Evolutionary conservation across 1,284 basidiomycete genomes (phyloP).

Genomic region (Exobasidium rhododendri): DNA sequence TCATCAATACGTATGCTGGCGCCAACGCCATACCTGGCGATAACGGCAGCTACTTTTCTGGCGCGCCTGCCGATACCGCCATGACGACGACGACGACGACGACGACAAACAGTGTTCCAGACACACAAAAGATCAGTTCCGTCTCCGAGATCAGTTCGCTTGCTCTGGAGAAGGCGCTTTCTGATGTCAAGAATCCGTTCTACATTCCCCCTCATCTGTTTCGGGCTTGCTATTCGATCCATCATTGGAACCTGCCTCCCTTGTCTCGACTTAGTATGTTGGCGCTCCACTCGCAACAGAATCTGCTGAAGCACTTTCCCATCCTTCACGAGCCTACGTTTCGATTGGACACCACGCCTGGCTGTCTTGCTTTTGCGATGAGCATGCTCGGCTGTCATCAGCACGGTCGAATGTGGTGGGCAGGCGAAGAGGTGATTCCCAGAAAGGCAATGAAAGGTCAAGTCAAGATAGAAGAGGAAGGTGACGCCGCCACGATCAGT

Average conservation of each 20-base stretch:
- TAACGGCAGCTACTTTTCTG: slow-evolving; percentile 18
- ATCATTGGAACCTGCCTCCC: slow-evolving; percentile 41
- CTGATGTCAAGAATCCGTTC: slow-evolving; percentile 39
- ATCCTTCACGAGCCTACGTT: slow-evolving; percentile 47
- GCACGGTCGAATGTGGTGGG: slow-evolving; percentile 44
- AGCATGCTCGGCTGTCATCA: slow-evolving; percentile 45
- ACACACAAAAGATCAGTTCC: background rate
- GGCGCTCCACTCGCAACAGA: slow-evolving; percentile 43
- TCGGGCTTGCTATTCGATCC: slow-evolving; percentile 37
- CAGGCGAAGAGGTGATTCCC: slow-evolving; percentile 41
- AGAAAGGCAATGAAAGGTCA: slow-evolving; percentile 15
- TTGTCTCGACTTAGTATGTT: slow-evolving; percentile 38
- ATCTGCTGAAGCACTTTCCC: slow-evolving; percentile 45
- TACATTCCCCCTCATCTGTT: slow-evolving; percentile 40
- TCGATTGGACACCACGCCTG: slow-evolving; percentile 40
- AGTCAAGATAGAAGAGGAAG: slow-evolving; percentile 3
- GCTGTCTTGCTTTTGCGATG: slow-evolving; percentile 39
- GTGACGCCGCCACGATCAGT: slow-evolving; percentile 24
- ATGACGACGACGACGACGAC: background rate
- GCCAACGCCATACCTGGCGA: slow-evolving; percentile 18
- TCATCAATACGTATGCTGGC: slow-evolving; percentile 29
- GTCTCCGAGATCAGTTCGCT: background rate
- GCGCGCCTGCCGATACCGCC: slow-evolving; percentile 20
- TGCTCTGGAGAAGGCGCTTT: slow-evolving; percentile 33
- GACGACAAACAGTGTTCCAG: slow-evolving; percentile 10